Evolutionary conservation across 1,284 basidiomycete genomes (phyloP).

Genomic region (Lentinus polychrous): DNA sequence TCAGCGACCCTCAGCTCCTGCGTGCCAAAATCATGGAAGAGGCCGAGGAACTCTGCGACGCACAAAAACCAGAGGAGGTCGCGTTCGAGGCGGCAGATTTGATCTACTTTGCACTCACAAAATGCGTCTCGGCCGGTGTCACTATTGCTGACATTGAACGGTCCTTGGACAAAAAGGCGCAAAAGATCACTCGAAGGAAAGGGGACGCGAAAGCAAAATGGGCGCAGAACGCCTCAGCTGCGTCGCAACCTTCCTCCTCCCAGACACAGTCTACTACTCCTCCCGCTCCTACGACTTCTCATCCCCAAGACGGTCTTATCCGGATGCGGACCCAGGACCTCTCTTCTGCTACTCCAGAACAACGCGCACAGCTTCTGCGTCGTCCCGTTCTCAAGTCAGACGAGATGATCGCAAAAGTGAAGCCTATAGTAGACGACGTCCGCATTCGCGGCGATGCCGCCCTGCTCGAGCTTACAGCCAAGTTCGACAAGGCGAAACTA

Average conservation of each 20-base stretch:
- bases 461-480: conserved; percentile 84
- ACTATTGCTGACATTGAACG: conserved; percentile 80
- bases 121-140: conserved; percentile 85
- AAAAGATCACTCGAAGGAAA: conserved; percentile 81
- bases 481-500: conserved; percentile 82
- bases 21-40: conserved; percentile 97
- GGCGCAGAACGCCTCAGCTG: conserved; percentile 30
- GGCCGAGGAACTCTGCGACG: conserved; percentile 91
- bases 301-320: conserved; percentile 42
- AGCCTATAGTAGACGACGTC: conserved; percentile 90
- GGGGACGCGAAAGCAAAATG: conserved; percentile 95
- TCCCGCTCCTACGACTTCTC: conserved; percentile 19
- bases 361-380: conserved; percentile 69
- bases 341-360: conserved; percentile 41
- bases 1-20: conserved; percentile 78
- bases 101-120: conserved; percentile 88
- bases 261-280: conserved; percentile 22
- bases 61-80: conserved; percentile 78
- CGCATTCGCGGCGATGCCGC: conserved; percentile 82
- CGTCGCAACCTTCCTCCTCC: conserved; percentile 23
- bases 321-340: conserved; percentile 73
- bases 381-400: conserved; percentile 90
- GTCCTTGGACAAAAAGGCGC: conserved; percentile 82
- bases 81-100: conserved; percentile 97
- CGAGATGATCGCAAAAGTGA: conserved; percentile 93